Conservation (phyloP, 2,329 filamentous ascomycete species). For the Monilinia fructigena region DNA sequence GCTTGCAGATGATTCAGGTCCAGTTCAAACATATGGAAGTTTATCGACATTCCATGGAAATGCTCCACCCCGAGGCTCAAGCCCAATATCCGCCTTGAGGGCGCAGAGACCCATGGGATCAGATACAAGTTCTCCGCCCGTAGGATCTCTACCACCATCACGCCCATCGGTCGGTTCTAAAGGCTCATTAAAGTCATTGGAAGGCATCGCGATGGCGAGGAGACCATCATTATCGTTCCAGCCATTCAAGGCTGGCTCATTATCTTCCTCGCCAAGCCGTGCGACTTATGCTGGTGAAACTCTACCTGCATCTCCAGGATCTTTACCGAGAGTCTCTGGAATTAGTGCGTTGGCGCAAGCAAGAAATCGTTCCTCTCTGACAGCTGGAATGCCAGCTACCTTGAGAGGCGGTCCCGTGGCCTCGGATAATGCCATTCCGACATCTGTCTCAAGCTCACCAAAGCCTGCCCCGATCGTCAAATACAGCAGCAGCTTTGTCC, state of each 20-base stretch:
- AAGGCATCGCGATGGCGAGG: conserved; percentile 54
- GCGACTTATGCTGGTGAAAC: conserved; percentile 34
- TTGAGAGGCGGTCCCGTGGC: conserved; percentile 64
- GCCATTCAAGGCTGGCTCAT: conserved; percentile 91
- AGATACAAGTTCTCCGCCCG: conserved; percentile 57
- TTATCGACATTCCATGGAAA: conserved; percentile 87
- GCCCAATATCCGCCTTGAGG: conserved; percentile 79
- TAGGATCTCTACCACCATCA: conserved; percentile 48
- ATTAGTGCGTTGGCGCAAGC: conserved; percentile 55
- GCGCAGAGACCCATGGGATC: conserved; percentile 63
- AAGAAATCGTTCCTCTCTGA: conserved; percentile 70
- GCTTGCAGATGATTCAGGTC: conserved; percentile 52
- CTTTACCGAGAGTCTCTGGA: conserved; percentile 49
- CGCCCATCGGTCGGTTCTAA: conserved; percentile 38
- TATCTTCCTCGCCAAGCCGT: conserved; percentile 80
- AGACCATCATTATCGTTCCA: conserved; percentile 87
- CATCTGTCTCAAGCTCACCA: conserved; percentile 72
- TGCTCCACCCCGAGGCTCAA: conserved; percentile 72
- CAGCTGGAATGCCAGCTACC: conserved; percentile 72
- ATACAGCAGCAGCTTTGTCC: conserved; percentile 93
- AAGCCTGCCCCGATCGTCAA: conserved; percentile 74
- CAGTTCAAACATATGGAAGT: conserved; percentile 82
- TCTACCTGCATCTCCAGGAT: conserved; percentile 55
- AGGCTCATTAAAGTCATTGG: conserved; percentile 45
- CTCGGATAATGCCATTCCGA: conserved; percentile 60